Conservation (phyloP, 495 filamentous ascomycete genomes). For the Penicillium pulvis region DNA sequence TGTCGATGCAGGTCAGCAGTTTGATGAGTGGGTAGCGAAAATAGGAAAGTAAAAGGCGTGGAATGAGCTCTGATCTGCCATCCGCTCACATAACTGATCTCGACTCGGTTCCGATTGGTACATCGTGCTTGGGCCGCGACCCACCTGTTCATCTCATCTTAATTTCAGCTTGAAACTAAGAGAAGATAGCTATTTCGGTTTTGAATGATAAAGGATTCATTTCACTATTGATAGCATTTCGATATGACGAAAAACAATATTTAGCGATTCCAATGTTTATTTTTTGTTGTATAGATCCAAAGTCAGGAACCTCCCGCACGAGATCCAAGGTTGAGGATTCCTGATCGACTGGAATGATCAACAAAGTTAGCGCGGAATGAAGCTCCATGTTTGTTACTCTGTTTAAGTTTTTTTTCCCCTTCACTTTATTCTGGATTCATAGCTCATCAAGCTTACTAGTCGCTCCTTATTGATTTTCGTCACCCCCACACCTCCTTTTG, state of each 20-base stretch:
- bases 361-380: slow-evolving; percentile 4
- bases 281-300: slow-evolving; percentile 9
- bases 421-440: neutral
- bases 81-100: neutral
- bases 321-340: slow-evolving; percentile 1
- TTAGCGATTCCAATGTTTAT: too few relatives aligned
- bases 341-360: slow-evolving; percentile 8
- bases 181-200: neutral
- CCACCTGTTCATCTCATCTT: slow-evolving; percentile 19
- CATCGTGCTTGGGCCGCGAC: slow-evolving; percentile 12
- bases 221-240: neutral
- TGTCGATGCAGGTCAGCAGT: neutral
- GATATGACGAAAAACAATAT: too few relatives aligned
- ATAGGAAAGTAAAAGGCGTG: neutral
- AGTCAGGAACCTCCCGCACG: too few relatives aligned
- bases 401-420: slow-evolving; percentile 7
- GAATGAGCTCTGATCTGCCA: neutral
- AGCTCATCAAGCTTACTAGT: neutral
- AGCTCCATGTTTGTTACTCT: slow-evolving; percentile 1
- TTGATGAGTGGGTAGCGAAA: neutral
- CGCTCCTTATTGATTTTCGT: neutral
- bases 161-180: neutral
- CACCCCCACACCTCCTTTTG: slow-evolving; percentile 2
- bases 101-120: neutral
- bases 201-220: neutral